Evolutionary conservation across 106 monocot species (phyloP), one percentile per base, ranked within the genome.

Genomic region (Acorus calamus): DNA sequence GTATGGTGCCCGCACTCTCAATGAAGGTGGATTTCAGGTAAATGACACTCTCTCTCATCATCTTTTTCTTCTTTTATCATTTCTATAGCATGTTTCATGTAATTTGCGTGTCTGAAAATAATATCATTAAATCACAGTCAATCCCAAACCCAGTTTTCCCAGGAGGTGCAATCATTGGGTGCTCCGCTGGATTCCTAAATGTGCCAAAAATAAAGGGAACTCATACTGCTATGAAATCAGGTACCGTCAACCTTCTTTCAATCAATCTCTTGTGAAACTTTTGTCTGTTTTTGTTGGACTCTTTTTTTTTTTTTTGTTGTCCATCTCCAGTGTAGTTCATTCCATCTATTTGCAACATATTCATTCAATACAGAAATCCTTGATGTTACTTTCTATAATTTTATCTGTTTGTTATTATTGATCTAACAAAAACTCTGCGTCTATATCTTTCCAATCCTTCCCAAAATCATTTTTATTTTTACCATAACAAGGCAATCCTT

Each of bases 141-240:
- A 85, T 98, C 57, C 96, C 96, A 62, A 76, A 91, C 75, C 80
- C 96, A 50, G 79, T 92, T 60, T 92, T 98, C 70, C 96, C 96
- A 56, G 96, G 96, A 63, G 96, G 96, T 14, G 96, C 91, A 69
- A 79, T 98, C 69, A 85, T 98, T 71, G 98, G 98, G 62, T 98
- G 98, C 64, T 88, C 98, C 77, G 98, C 91, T 56, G 98, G 98
- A 47, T 98, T 86, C 65, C 14, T 98, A 45, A 92, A 98, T 77
- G 98, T 98, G 69, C 98, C 98, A 10, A 98, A 92, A 79, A 98
- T 98, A 68, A 98, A 98, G 70, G 98, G 98, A 47, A 88, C 98
- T 56, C 98, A 98, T 78, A 92, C 87, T 57, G 98, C 98, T 14
- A 98, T 98, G 98, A 98, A 98, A 88, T 98, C 98, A 81, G 98